Conservation (phyloP, 805 yeast genomes). For the Suhomyces emberorum region DNA sequence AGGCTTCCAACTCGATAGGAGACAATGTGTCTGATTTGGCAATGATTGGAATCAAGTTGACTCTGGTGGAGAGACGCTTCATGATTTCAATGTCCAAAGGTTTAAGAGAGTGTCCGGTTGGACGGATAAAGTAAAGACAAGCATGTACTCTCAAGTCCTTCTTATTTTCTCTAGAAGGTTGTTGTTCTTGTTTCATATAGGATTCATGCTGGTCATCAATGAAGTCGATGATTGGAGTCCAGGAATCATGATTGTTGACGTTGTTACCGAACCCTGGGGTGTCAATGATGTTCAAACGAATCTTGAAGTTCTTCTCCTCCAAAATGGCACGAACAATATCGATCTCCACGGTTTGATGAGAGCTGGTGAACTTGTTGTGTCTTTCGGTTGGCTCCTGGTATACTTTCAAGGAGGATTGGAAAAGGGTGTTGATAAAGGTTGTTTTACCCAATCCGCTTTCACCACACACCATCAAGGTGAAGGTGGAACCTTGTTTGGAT, state of each 20-base stretch:
- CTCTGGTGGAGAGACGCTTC: slow-evolving; percentile 77
- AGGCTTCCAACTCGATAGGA: slow-evolving; percentile 61
- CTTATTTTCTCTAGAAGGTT: slow-evolving; percentile 64
- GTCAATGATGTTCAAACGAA: slow-evolving; percentile 78
- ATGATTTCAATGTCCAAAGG: slow-evolving; percentile 86
- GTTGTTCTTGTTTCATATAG: slow-evolving; percentile 90
- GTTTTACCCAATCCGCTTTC: slow-evolving; percentile 91
- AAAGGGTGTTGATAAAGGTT: slow-evolving; percentile 83
- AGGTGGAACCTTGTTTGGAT: slow-evolving; percentile 69
- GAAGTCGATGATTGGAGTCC: slow-evolving; percentile 85
- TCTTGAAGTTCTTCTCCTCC: slow-evolving; percentile 78
- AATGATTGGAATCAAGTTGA: slow-evolving; percentile 84
- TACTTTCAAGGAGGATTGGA: slow-evolving; percentile 68
- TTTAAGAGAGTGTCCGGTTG: slow-evolving; percentile 83
- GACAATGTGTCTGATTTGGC: slow-evolving; percentile 86
- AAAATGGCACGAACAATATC: slow-evolving; percentile 76
- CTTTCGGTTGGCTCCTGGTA: slow-evolving; percentile 54
- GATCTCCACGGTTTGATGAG: slow-evolving; percentile 70
- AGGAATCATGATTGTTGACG: slow-evolving; percentile 77
- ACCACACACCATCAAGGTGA: slow-evolving; percentile 85
- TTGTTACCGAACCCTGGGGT: slow-evolving; percentile 95
- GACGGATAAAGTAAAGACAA: slow-evolving; percentile 84
- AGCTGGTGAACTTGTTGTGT: slow-evolving; percentile 51
- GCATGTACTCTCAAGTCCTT: slow-evolving; percentile 89
- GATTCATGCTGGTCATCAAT: slow-evolving; percentile 89